phyloP scores from a whole-genome alignment of 495 filamentous ascomycete species.

The Neurospora terricola region DNA sequence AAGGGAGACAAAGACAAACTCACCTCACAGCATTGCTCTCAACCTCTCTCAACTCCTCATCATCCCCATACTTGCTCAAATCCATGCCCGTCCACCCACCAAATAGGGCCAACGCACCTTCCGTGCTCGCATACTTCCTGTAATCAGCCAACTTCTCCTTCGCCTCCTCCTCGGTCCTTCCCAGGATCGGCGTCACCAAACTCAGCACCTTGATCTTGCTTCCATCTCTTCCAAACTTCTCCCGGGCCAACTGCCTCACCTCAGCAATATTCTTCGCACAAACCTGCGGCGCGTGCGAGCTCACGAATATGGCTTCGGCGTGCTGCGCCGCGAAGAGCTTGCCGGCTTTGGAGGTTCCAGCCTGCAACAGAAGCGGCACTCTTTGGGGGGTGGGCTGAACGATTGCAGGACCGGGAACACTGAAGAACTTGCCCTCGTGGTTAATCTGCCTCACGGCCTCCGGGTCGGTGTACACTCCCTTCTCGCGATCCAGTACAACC shows the following conservation, averaged over 20 bases:
- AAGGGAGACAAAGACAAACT: conserved; percentile 5
- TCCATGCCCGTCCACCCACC: conserved; percentile 56
- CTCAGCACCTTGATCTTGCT: conserved; percentile 44
- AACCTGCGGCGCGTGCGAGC: conserved; percentile 36
- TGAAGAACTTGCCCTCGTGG: conserved; percentile 56
- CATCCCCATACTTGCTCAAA: conserved; percentile 40
- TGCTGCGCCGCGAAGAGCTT: conserved; percentile 56
- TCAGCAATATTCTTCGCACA: conserved; percentile 39
- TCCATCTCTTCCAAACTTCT: conserved; percentile 37
- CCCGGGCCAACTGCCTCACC: conserved; percentile 33
- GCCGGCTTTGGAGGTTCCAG: conserved; percentile 53
- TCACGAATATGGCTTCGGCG: conserved; percentile 48
- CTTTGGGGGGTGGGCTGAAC: conserved; percentile 55
- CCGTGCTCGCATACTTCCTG: conserved; percentile 41
- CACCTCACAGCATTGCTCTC: conserved; percentile 55
- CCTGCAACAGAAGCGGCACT: conserved; percentile 56
- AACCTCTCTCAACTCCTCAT: conserved; percentile 49
- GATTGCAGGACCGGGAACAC: conserved; percentile 55
- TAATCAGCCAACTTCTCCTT: conserved; percentile 39
- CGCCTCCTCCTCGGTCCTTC: conserved; percentile 44
- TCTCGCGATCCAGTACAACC: conserved; percentile 44
- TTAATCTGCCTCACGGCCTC: conserved; percentile 51
- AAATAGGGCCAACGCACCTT: conserved; percentile 49
- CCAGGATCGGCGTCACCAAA: conserved; percentile 37
- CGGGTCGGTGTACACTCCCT: conserved; percentile 51